These are phyloP conservation scores for Eucalyptus caleyi DNA, from an alignment of 345 rosid genomes.

Conservation along the genomic window DNA sequence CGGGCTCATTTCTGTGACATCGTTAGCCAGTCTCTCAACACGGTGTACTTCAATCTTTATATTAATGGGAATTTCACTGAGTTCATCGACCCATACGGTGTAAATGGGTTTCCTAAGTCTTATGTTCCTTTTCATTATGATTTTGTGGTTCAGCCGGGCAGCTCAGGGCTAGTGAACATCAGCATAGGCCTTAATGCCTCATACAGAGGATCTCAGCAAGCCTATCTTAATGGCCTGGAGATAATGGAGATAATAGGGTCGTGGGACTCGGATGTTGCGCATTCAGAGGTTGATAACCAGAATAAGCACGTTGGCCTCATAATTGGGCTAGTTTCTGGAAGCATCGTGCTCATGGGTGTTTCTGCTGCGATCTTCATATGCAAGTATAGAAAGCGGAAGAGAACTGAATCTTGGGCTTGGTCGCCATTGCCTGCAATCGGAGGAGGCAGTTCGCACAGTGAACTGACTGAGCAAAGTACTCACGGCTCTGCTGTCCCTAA, in stretches of 20 bases:
- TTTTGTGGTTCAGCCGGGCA: conserved; percentile 28
- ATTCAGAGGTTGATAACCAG: background rate
- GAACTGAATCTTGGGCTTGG: conserved; percentile 9
- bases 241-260: conserved; percentile 25
- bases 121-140: conserved; percentile 27
- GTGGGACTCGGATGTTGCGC: background rate
- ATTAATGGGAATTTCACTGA: conserved; percentile 3
- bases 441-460: conserved; percentile 7
- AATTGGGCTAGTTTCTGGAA: conserved; percentile 18
- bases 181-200: conserved; percentile 4
- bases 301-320: background rate
- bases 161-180: conserved; percentile 17
- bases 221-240: conserved; percentile 44
- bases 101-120: fast-evolving
- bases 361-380: background rate
- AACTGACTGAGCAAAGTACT: background rate
- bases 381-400: background rate
- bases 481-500: conserved; percentile 2
- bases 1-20: conserved; percentile 54
- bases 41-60: conserved; percentile 13
- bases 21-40: background rate
- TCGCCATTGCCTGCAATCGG: background rate
- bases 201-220: no score
- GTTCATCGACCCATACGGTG: background rate
- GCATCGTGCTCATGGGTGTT: background rate